Evolutionary conservation across 2,329 filamentous ascomycete genomes (phyloP), one percentile per base, ranked within the genome.

Genomic region (Botrytis porri): DNA sequence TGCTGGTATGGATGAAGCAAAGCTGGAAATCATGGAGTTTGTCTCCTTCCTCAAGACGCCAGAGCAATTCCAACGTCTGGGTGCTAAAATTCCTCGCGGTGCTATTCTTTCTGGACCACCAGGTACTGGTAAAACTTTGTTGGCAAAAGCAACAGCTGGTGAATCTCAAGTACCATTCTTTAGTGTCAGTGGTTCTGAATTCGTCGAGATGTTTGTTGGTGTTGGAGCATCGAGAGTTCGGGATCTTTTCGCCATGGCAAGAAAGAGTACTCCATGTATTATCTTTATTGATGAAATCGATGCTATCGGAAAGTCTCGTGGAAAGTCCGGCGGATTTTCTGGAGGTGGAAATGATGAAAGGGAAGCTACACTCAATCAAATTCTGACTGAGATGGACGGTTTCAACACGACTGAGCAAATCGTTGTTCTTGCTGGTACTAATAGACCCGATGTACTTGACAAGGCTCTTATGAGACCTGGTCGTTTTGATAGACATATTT

Each of bases 241-340:
- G 79, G 96, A 99, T 82, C 85, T 99, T 70, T 99, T 99, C 80
- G 91, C 94, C 73, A 97, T 93, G 78, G 96, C 96, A 29, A 90
- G 96, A 73, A 98, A 98, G 86, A 97, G 93, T 83, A 93, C 96
- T 0, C 96, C 96, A 5, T 99, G 96, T 84, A 99, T 99, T 83
- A 97, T 99, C 83, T 99, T 99, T 86, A 98, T 99, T 77, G 96
- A 99, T 81, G 96, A 99, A 83, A 99, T 99, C 79, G 96, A 99
- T 82, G 96, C 96, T 73, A 98, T 99, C 79, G 96, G 96, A 78
- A 94, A 95, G 81, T 93, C 95, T 72, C 90, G 96, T 84, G 87
- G 91, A 35, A 97, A 97, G 81, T 89, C 91, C 51, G 92, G 91
- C 76, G 84, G 84, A 20, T 93, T 93, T 73, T 92, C 92, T 57